Evolutionary conservation across 2,329 filamentous ascomycete species (phyloP).

Genomic region (Neodidymelliopsis sp.): DNA sequence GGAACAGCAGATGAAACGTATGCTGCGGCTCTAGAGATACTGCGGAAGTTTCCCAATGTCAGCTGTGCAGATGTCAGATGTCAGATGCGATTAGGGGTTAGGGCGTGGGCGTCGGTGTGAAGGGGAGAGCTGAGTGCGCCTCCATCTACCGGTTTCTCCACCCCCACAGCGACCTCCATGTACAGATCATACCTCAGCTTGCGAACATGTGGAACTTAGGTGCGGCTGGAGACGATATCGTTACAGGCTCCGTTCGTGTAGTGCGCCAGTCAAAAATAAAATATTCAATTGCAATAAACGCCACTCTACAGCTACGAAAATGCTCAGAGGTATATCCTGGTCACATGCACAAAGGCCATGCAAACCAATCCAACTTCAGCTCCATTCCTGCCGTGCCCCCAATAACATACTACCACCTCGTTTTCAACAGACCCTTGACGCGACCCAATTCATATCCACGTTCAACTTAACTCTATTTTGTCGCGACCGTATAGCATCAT

Average conservation of each 20-base stretch:
- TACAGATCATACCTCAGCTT: neutral
- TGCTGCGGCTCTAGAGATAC: too few species aligned
- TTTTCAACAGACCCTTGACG: neutral
- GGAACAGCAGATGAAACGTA: too few species aligned
- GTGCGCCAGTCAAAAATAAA: slow-evolving; percentile 1
- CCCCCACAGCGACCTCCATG: too few species aligned
- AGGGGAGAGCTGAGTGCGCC: slow-evolving; percentile 1
- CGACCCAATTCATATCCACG: neutral
- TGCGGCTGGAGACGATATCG: slow-evolving; percentile 6
- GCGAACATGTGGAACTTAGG: slow-evolving; percentile 7
- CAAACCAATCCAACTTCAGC: slow-evolving; percentile 10
- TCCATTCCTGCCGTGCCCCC: neutral
- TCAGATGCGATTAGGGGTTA: too few species aligned
- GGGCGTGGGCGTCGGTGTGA: neutral
- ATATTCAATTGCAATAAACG: slow-evolving; percentile 16
- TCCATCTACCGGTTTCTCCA: slow-evolving; percentile 6
- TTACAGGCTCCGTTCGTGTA: neutral
- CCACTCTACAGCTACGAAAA: slow-evolving; percentile 19
- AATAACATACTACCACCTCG: neutral
- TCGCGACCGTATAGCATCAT: slow-evolving; percentile 25
- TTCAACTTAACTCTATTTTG: slow-evolving; percentile 6
- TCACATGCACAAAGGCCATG: slow-evolving; percentile 3
- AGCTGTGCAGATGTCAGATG: too few species aligned
- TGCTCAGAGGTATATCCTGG: slow-evolving; percentile 20
- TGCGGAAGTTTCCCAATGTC: too few species aligned